phyloP scores from a whole-genome alignment of 163 green algal genomes.

The Scenedesmus sp. region DNA sequence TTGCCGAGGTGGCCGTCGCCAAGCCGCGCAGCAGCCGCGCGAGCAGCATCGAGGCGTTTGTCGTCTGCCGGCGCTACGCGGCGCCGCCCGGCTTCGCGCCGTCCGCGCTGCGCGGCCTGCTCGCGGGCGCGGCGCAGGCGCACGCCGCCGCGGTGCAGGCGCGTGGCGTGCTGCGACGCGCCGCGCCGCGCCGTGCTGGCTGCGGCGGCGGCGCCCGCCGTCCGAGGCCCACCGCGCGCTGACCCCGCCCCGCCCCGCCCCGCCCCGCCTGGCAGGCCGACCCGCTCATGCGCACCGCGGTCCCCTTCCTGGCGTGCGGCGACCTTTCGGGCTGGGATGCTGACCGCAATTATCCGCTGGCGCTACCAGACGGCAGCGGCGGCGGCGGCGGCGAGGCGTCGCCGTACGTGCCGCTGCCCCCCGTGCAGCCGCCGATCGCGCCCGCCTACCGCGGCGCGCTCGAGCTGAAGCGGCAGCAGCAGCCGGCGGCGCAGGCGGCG shows the following conservation, averaged over 20 bases:
- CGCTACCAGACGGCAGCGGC: background rate
- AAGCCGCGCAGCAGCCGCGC: slow-evolving; percentile 97
- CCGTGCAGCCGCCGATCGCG: slow-evolving; percentile 71
- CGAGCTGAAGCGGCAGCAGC: slow-evolving; percentile 23
- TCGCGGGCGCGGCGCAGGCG: slow-evolving; percentile 52
- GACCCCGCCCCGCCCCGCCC: no score
- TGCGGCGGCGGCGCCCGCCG: no score
- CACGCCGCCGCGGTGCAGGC: background rate
- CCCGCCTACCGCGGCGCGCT: slow-evolving; percentile 69
- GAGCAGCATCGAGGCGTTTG: slow-evolving; percentile 96
- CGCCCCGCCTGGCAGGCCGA: background rate
- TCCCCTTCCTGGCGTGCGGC: slow-evolving; percentile 92
- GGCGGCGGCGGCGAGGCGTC: slow-evolving; percentile 4
- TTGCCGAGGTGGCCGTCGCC: slow-evolving; percentile 86
- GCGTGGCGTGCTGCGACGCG: background rate
- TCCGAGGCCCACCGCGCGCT: no score
- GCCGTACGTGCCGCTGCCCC: slow-evolving; percentile 57
- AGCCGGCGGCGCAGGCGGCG: no score
- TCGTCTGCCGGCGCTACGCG: slow-evolving; percentile 90
- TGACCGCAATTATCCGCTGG: slow-evolving; percentile 24
- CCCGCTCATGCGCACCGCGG: slow-evolving; percentile 41
- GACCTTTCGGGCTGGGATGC: slow-evolving; percentile 82
- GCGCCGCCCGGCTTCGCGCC: slow-evolving; percentile 77
- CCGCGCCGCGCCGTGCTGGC: no score
- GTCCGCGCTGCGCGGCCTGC: slow-evolving; percentile 56